Percentiles rank a stretch among this genome's conserved stretches.
These are phyloP conservation scores for Exophiala bonariae DNA, from an alignment of 2,329 filamentous ascomycete genomes.

Conservation along the genomic window DNA sequence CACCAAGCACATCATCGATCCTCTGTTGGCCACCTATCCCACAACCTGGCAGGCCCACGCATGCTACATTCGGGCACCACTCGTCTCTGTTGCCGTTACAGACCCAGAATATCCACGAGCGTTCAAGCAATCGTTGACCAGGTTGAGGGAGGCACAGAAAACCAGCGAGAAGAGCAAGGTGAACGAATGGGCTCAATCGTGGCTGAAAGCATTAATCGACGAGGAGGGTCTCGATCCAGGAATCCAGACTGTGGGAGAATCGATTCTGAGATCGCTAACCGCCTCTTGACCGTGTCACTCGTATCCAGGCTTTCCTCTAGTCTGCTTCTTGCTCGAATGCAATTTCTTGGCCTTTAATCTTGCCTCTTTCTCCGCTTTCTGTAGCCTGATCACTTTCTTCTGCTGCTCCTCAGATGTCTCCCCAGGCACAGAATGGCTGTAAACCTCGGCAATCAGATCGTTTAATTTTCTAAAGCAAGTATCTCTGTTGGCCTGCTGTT, in stretches of 20 bases:
- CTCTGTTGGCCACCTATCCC: slow-evolving; percentile 62
- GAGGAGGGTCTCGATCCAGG: slow-evolving; percentile 52
- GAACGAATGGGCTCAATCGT: slow-evolving; percentile 46
- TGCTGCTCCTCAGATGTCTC: slow-evolving; percentile 59
- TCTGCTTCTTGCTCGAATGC: slow-evolving; percentile 62
- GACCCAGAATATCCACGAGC: slow-evolving; percentile 73
- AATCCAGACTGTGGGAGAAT: slow-evolving; percentile 52
- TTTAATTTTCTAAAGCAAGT: slow-evolving; percentile 60
- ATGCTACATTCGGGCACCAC: slow-evolving; percentile 70
- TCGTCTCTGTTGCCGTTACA: slow-evolving; percentile 63
- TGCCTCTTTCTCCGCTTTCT: slow-evolving; percentile 59
- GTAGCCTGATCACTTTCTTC: slow-evolving; percentile 55
- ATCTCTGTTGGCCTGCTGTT: slow-evolving; percentile 61
- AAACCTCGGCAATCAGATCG: slow-evolving; percentile 54
- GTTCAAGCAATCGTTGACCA: slow-evolving; percentile 64
- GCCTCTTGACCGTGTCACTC: slow-evolving; percentile 13
- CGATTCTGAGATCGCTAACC: slow-evolving; percentile 20
- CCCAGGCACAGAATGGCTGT: slow-evolving; percentile 54
- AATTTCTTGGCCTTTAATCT: slow-evolving; percentile 60
- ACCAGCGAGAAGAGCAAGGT: slow-evolving; percentile 38
- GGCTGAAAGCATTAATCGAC: slow-evolving; percentile 49
- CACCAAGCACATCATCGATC: slow-evolving; percentile 68
- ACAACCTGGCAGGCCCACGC: slow-evolving; percentile 63
- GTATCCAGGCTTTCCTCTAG: slow-evolving; percentile 23
- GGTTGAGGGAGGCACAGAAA: slow-evolving; percentile 55